Evolutionary conservation across 106 monocot species (phyloP), one percentile per base, ranked within the genome.

Genomic region (Agapanthus africanus): DNA sequence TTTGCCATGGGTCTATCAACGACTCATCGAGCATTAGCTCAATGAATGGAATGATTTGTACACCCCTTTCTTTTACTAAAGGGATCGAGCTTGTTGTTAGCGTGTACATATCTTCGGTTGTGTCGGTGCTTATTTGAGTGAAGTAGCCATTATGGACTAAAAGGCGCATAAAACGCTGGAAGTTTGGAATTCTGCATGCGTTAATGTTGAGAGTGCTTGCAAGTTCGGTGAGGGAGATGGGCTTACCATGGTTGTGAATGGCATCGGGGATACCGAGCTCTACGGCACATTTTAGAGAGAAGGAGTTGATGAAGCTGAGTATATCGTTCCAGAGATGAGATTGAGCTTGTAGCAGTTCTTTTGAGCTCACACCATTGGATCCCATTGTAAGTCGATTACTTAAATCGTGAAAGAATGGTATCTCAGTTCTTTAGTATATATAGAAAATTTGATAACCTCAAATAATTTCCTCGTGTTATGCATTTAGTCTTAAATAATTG

Each of bases 191-290:
- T 2, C 63, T 42, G 21, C 13, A 7, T 4, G 38, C 14, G 0
- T 74, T 70, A 25, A 80, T 67, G 37, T 63, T 36, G 16, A 75
- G 27, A 6, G 25, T 26, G 7, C 38, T 11, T 9, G 37, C 52
- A 2, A 80, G 75, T 18, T 66, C 44, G 14, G 71, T 46, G 70
- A 80, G 37, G 11, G 80, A 26, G 19, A 67, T 18, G 16, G 67
- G 71, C 23, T 27, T 44, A 25, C 66, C 75, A 37, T 75, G 64
- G 46, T 10, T 38, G 39, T 59, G n/a, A 32, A 75, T 57, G 47
- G 71, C 75, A 6, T 80, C 71, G 5, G 75, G 49, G 35, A 80
- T 57, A 52, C 59, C 36, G 60, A 80, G 74, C 59, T 80, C 71
- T 23, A 80, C 37, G 14, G 75, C 80, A 28, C 70, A 74, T 36